These are phyloP conservation scores for Jatropha podagrica DNA, from an alignment of 441 rosid species.

Conservation along the genomic window DNA sequence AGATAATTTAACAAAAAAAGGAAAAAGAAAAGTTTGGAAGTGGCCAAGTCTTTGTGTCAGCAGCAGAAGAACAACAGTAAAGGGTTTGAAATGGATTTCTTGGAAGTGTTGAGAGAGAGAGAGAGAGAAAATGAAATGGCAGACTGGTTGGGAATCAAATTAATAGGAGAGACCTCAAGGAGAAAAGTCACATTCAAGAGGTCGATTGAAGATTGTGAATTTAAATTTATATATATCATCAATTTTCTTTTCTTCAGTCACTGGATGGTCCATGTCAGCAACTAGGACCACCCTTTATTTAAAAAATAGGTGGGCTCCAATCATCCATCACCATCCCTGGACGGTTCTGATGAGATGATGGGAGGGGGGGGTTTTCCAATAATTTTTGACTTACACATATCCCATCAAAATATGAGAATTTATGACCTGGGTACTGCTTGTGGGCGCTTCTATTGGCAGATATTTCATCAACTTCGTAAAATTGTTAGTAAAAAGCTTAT, in stretches of 20 bases:
- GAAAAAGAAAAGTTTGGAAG: background rate
- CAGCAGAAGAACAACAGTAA: slow-evolving; percentile 25
- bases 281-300: background rate
- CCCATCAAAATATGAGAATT: slow-evolving; percentile 19
- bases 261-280: slow-evolving; percentile 31
- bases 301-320: background rate
- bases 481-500: background rate
- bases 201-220: slow-evolving; percentile 30
- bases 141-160: slow-evolving; percentile 36
- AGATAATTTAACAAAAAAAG: background rate
- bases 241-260: background rate
- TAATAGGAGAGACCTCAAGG: slow-evolving; percentile 36
- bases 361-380: slow-evolving; percentile 12
- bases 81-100: slow-evolving; percentile 17
- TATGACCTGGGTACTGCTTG: slow-evolving; percentile 19
- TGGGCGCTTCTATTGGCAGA: slow-evolving; percentile 27
- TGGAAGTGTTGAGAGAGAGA: slow-evolving; percentile 18
- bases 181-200: slow-evolving; percentile 45
- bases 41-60: slow-evolving; percentile 16
- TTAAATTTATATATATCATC: background rate
- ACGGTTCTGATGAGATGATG: slow-evolving; percentile 26
- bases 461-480: slow-evolving; percentile 12
- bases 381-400: slow-evolving; percentile 16
- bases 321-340: background rate
- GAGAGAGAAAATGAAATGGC: slow-evolving; percentile 38